Percentiles rank a stretch among this genome's conserved stretches.
Conservation (phyloP, 164 flowering plant genomes). For the Berberis thunbergii region DNA sequence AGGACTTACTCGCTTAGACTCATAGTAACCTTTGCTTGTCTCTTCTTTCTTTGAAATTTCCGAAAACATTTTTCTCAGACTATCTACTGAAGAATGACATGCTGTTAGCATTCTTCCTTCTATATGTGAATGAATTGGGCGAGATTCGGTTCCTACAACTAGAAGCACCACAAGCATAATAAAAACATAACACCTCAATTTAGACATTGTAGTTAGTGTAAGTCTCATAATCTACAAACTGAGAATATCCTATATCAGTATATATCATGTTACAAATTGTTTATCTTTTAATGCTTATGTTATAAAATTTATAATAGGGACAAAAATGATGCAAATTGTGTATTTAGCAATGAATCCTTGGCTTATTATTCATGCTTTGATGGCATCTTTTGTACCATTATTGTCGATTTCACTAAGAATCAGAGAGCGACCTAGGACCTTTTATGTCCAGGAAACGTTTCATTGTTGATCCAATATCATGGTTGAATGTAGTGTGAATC, state of each 20-base stretch:
- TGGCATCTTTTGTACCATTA: too few relatives aligned
- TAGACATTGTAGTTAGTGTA: not conserved
- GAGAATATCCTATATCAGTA: not conserved
- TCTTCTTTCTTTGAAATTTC: not conserved
- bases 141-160: not conserved
- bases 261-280: too few relatives aligned
- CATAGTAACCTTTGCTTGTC: not conserved
- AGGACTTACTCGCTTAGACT: slow-evolving; percentile 6
- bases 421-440: too few relatives aligned
- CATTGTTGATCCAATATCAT: too few relatives aligned
- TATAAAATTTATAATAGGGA: too few relatives aligned
- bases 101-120: not conserved
- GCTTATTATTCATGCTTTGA: too few relatives aligned
- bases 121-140: not conserved
- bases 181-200: not conserved
- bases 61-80: not conserved
- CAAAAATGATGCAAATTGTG: too few relatives aligned
- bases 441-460: too few relatives aligned
- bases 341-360: too few relatives aligned
- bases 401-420: too few relatives aligned
- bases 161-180: not conserved
- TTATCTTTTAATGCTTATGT: too few relatives aligned
- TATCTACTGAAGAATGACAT: not conserved
- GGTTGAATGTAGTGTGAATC: too few relatives aligned
- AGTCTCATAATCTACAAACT: not conserved